Evolutionary conservation across 2,329 filamentous ascomycete genomes (phyloP).

Genomic region (Fusarium guadeloupense): DNA sequence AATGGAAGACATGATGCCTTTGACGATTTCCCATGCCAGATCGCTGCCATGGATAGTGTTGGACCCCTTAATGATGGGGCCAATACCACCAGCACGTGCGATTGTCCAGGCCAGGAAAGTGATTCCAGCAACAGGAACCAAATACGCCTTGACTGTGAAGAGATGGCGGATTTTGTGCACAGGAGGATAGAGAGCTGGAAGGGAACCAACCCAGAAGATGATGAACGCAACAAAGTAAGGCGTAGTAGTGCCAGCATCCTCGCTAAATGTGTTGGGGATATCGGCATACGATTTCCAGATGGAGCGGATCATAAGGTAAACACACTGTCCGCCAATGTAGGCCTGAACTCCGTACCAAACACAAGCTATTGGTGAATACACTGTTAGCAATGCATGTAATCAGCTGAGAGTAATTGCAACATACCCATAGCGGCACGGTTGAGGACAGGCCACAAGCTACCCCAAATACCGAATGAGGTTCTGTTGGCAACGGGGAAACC

Average conservation of each 20-base stretch:
- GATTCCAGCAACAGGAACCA: constrained; percentile 84
- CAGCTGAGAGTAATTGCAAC: constrained; percentile 19
- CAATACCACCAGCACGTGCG: constrained; percentile 81
- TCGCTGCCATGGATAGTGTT: constrained; percentile 70
- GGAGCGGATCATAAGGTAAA: constrained; percentile 86
- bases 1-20: constrained; percentile 87
- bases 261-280: constrained; percentile 73
- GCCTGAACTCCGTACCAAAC: constrained; percentile 89
- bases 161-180: constrained; percentile 89
- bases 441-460: constrained; percentile 86
- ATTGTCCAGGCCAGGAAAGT: constrained; percentile 90
- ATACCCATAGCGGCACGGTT: constrained; percentile 83
- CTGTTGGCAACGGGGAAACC: constrained; percentile 84
- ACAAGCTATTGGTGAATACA: constrained; percentile 61
- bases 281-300: constrained; percentile 79
- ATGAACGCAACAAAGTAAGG: constrained; percentile 83
- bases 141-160: constrained; percentile 88
- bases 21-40: constrained; percentile 83
- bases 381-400: constrained; percentile 15
- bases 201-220: constrained; percentile 82
- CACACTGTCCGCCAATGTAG: constrained; percentile 86
- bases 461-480: constrained; percentile 88
- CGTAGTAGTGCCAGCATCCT: constrained; percentile 74
- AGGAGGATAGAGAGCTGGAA: constrained; percentile 89
- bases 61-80: constrained; percentile 79